phyloP scores from a whole-genome alignment of 441 rosid species.

The Bruguiera hainesii region DNA sequence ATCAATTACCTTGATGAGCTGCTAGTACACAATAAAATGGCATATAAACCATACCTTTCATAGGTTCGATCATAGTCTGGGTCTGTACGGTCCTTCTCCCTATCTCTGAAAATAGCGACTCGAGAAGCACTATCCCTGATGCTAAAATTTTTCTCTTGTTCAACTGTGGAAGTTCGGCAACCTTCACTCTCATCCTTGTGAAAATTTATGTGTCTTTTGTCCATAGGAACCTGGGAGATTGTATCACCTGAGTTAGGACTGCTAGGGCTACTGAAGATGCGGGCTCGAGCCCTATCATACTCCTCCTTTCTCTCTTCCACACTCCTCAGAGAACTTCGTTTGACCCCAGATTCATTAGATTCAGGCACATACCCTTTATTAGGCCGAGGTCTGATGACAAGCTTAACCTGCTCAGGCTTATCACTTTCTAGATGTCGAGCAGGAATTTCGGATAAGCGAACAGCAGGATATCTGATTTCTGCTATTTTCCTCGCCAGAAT shows the following conservation, averaged over 20 bases:
- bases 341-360: constrained; percentile 46
- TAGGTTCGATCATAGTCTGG: constrained; percentile 96
- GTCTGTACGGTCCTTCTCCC: constrained; percentile 89
- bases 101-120: constrained; percentile 86
- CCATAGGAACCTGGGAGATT: constrained; percentile 33
- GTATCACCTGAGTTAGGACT: constrained; percentile 55
- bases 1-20: too few relatives aligned
- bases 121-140: constrained; percentile 57
- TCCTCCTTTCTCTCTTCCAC: constrained; percentile 96
- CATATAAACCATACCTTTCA: constrained; percentile 46
- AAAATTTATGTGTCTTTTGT: constrained; percentile 31
- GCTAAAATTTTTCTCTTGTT: constrained; percentile 42
- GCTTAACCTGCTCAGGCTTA: constrained; percentile 59
- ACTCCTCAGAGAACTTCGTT: constrained; percentile 49
- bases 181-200: constrained; percentile 55
- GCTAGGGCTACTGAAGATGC: constrained; percentile 69
- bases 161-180: constrained; percentile 40
- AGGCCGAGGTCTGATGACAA: constrained; percentile 69
- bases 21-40: too few relatives aligned
- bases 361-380: constrained; percentile 47
- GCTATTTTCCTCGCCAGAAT: constrained; percentile 57
- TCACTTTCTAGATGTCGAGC: constrained; percentile 61
- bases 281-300: constrained; percentile 83
- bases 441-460: constrained; percentile 64
- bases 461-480: constrained; percentile 15